These are phyloP conservation scores for Trichophyton equinum DNA, from an alignment of 2,329 filamentous ascomycete species.

Conservation along the genomic window DNA sequence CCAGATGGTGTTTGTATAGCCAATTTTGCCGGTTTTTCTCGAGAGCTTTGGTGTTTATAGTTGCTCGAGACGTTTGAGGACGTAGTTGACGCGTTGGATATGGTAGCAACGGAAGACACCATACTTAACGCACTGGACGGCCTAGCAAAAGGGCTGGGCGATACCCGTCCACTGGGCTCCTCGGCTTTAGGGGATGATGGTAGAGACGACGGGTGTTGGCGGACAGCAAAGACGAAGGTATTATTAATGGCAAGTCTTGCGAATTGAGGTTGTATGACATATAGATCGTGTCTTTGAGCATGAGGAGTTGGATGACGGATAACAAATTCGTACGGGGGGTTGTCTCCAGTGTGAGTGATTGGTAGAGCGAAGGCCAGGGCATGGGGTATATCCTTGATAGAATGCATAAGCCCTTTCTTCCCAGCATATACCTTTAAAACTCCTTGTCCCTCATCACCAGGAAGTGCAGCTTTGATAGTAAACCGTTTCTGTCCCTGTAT, in stretches of 20 bases:
- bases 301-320: constrained; percentile 90
- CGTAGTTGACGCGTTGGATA: constrained; percentile 27
- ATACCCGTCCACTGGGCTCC: constrained; percentile 34
- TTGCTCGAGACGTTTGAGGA: constrained; percentile 37
- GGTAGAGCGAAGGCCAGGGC: constrained; percentile 81
- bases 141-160: constrained; percentile 41
- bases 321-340: constrained; percentile 88
- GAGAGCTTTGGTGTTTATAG: constrained; percentile 12
- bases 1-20: constrained; percentile 89
- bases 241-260: constrained; percentile 80
- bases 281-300: constrained; percentile 92
- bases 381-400: constrained; percentile 90
- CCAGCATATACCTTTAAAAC: constrained; percentile 86
- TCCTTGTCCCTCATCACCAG: constrained; percentile 81
- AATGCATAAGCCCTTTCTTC: constrained; percentile 91
- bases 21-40: constrained; percentile 78
- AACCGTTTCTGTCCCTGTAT: constrained; percentile 75
- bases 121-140: constrained; percentile 50
- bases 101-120: constrained; percentile 44
- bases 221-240: constrained; percentile 92
- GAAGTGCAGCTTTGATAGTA: constrained; percentile 81
- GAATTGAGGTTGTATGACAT: constrained; percentile 93
- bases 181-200: constrained; percentile 28
- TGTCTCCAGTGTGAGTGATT: constrained; percentile 78
- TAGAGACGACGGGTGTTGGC: constrained; percentile 69